These are phyloP conservation scores for Saksenaea vasiformis DNA, from an alignment of 371 early-diverging fungal genomes.

Conservation along the genomic window DNA sequence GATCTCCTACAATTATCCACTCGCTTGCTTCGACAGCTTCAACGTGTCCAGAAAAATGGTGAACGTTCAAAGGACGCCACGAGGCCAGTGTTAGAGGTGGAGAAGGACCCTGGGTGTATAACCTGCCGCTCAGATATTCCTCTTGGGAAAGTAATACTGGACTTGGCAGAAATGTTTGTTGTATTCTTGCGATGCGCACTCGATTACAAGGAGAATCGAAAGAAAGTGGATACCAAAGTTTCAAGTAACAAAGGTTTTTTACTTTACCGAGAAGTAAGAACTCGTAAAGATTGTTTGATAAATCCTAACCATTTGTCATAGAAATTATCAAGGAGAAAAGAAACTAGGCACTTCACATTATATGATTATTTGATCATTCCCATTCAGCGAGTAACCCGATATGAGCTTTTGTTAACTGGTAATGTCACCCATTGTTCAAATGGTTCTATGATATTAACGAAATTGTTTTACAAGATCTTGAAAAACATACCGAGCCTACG, in stretches of 20 bases:
- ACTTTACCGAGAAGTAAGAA: conserved; percentile 22
- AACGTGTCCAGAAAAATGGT: conserved; percentile 5
- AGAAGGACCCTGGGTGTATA: neutral
- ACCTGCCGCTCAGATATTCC: neutral
- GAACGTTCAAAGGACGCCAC: neutral
- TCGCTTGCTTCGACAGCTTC: conserved; percentile 20
- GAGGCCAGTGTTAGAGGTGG: too few species aligned
- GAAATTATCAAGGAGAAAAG: conserved; percentile 28
- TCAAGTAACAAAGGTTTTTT: conserved; percentile 22
- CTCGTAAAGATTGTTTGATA: neutral
- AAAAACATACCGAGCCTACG: conserved; percentile 38
- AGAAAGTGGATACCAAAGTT: conserved; percentile 11
- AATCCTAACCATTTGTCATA: neutral
- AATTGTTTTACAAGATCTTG: conserved; percentile 28
- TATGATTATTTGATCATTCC: conserved; percentile 45
- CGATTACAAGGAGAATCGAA: conserved; percentile 37
- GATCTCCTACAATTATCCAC: conserved; percentile 33
- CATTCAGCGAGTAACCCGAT: conserved; percentile 45
- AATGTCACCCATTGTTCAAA: neutral
- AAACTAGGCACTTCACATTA: conserved; percentile 40
- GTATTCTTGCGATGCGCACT: conserved; percentile 39
- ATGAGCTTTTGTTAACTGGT: conserved; percentile 38
- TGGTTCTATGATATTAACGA: neutral
- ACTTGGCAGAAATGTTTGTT: conserved; percentile 26
- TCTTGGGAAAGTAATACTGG: conserved; percentile 26